Evolutionary conservation across 163 green algal species (phyloP).

Genomic region (Volvox carteri): DNA sequence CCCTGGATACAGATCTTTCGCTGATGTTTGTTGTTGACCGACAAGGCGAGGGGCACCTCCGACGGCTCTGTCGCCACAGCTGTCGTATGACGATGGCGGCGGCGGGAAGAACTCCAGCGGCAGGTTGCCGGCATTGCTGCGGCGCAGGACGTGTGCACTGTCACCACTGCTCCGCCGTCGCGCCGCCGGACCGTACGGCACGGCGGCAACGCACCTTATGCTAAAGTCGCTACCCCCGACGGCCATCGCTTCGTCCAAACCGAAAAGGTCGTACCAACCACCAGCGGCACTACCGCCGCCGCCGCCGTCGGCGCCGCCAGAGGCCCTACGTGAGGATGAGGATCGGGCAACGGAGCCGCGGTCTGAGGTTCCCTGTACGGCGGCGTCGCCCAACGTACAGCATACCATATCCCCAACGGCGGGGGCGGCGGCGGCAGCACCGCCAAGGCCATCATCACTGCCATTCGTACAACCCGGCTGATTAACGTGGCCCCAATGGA

Average conservation of each 20-base stretch:
- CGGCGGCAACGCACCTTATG: neutral
- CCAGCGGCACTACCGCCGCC: neutral
- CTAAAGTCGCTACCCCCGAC: neutral
- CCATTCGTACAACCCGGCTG: neutral
- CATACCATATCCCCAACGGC: neutral
- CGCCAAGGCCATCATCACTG: neutral
- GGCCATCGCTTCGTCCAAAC: neutral
- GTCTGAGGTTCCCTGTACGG: neutral
- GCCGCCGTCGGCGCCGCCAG: too few species aligned
- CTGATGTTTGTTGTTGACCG: neutral
- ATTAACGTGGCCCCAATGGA: neutral
- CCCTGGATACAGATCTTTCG: neutral
- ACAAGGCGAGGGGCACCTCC: too few species aligned
- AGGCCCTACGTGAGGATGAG: too few species aligned
- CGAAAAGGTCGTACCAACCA: slow-evolving; percentile 31
- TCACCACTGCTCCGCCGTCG: slow-evolving; percentile 7
- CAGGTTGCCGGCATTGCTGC: slow-evolving; percentile 20
- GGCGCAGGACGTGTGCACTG: neutral
- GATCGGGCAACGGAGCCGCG: neutral
- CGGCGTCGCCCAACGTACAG: neutral
- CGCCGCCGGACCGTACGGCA: neutral
- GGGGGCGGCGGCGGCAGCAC: neutral
- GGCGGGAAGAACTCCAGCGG: neutral
- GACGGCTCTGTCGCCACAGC: neutral
- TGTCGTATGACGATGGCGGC: neutral